phyloP scores from a whole-genome alignment of 805 yeast genomes.

The Kluyveromyces wickerhamii region DNA sequence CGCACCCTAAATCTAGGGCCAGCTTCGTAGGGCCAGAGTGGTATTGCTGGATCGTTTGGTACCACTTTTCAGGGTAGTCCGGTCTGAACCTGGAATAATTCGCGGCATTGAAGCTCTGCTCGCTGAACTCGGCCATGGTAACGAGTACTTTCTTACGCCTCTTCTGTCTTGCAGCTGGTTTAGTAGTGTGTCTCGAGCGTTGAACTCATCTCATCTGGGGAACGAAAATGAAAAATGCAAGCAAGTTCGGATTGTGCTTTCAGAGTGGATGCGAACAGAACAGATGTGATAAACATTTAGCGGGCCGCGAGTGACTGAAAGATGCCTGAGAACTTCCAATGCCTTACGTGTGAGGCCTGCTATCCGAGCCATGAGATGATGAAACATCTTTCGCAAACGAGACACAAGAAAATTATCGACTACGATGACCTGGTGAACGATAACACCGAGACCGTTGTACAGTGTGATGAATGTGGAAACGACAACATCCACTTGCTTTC shows the following conservation, averaged over 20 bases:
- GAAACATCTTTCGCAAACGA: conserved; percentile 44
- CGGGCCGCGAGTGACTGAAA: too few species aligned
- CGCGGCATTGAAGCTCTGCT: conserved; percentile 40
- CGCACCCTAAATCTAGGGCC: conserved; percentile 73
- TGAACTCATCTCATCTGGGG: too few species aligned
- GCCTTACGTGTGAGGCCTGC: conserved; percentile 38
- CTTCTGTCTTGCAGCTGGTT: too few species aligned
- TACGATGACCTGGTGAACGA: too few species aligned
- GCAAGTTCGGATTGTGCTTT: too few species aligned
- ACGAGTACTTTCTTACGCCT: too few species aligned
- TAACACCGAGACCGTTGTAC: conserved; percentile 34
- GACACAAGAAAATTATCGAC: conserved; percentile 44
- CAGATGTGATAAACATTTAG: too few species aligned
- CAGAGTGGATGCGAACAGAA: too few species aligned
- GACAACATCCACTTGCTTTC: conserved; percentile 45
- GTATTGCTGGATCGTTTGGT: conserved; percentile 34
- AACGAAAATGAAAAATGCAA: too few species aligned
- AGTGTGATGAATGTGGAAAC: conserved; percentile 51
- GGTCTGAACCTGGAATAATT: conserved; percentile 59
- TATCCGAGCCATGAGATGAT: conserved; percentile 35
- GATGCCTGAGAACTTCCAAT: too few species aligned
- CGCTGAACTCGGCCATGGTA: conserved; percentile 62
- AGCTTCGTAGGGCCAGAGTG: conserved; percentile 33
- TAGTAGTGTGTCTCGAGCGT: too few species aligned
- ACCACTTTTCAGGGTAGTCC: conserved; percentile 48